These are phyloP conservation scores for Phytophthora parvispora DNA, from an alignment of 352 stramenopile genomes.

Conservation along the genomic window DNA sequence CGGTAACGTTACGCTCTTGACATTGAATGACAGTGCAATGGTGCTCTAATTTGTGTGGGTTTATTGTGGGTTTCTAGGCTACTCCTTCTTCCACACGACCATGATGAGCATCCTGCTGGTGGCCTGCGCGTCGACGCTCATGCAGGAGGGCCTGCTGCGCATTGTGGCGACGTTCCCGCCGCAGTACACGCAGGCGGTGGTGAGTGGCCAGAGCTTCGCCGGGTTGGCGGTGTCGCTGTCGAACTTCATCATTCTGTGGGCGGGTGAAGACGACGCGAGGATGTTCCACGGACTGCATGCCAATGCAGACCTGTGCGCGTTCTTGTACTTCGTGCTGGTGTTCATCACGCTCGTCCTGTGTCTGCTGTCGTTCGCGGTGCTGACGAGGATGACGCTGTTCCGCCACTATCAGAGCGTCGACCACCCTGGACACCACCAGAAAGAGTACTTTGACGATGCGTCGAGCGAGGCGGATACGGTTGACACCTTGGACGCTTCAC, in stretches of 20 bases:
- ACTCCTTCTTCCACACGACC: conserved; percentile 80
- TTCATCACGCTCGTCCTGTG: conserved; percentile 75
- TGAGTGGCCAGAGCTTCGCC: conserved; percentile 82
- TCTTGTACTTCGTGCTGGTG: conserved; percentile 84
- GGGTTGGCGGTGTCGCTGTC: conserved; percentile 78
- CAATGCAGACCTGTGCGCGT: conserved; percentile 71
- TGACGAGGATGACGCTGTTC: conserved; percentile 77
- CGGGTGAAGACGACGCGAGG: conserved; percentile 38
- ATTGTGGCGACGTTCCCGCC: conserved; percentile 82
- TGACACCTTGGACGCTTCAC: conserved; percentile 47
- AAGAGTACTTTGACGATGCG: conserved; percentile 36
- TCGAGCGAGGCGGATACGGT: conserved; percentile 44
- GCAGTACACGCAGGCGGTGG: conserved; percentile 80
- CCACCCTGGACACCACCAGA: conserved; percentile 37
- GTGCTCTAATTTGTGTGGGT: neutral
- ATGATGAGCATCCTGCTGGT: conserved; percentile 83
- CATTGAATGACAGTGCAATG: too few relatives aligned
- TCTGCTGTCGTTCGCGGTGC: conserved; percentile 57
- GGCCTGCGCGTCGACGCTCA: conserved; percentile 71
- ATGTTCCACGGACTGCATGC: conserved; percentile 31
- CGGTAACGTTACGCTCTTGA: conserved; percentile 33
- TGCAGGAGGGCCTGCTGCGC: conserved; percentile 85
- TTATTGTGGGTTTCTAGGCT: conserved; percentile 16
- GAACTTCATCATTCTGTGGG: conserved; percentile 76
- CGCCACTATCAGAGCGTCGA: conserved; percentile 72